Evolutionary conservation across 805 yeast genomes (phyloP), one percentile per base, ranked within the genome.

Genomic region (Saturnispora ahearnii): DNA sequence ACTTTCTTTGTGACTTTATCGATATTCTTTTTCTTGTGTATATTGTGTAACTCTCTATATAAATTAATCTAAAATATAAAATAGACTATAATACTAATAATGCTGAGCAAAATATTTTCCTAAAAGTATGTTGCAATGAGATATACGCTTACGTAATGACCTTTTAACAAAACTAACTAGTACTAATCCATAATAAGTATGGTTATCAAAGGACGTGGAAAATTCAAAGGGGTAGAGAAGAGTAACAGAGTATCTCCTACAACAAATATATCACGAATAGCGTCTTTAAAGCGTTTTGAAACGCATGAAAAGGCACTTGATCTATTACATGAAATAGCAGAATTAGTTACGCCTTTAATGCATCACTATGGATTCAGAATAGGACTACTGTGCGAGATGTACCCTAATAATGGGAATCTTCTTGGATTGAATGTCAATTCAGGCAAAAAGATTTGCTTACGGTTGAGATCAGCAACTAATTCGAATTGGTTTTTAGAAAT

Each of bases 401-500:
- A 71, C 54, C 98, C 98, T 3, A 81, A 76, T 53, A 72, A 77
- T 58, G 70, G 75, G 2, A 65, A 73, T 13, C 67, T 91, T 21
- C 67, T 90, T 11, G 98, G 98, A 0, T 67, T 89, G 55, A 91
- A 91, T 63, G 88, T 88, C 7, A 87, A 87, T 61, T 66, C 66
- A 6, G 98, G 98, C 1, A 69, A 69, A 52, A 84, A 84, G 62
- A 80, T 91, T 18, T 73, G 83, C 61, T 60, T 91, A 10, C 64
- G 97, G 51, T 68, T 91, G 33, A 70, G 98, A 50, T 74, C 76
- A 30, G 77, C 80, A 6, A 63, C 68, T 21, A 77, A 84, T 56
- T 73, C 72, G 26, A 57, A 58, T 31, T 58, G 60, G 50, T 89
- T 90, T 62, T 62, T 81, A 18, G 82, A 89, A 1, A 67, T 82